A percentile compares a stretch with the other conserved stretches of the same genome.
Evolutionary conservation across 73 alveolate genomes (phyloP).

Genomic region (Tetrahymena malaccensis): DNA sequence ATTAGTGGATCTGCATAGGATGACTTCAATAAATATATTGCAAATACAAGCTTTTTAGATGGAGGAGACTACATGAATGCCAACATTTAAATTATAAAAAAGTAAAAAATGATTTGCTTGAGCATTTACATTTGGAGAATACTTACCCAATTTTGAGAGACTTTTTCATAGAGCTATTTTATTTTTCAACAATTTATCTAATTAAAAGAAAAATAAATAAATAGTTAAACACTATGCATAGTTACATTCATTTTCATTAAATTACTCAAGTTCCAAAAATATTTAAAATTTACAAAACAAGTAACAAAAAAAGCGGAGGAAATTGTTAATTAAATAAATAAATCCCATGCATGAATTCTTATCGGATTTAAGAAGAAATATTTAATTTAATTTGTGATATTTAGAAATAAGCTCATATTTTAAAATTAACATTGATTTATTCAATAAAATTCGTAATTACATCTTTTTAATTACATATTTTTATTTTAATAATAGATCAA

Average conservation of each 20-base stretch:
- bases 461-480: neutral
- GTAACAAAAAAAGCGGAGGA: neutral
- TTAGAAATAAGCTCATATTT: neutral
- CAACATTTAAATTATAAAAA: neutral
- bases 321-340: too few relatives aligned
- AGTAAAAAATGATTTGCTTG: neutral
- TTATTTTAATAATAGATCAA: neutral
- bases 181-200: neutral
- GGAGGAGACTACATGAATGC: neutral
- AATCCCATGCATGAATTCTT: neutral
- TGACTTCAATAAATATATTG: neutral
- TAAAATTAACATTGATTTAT: too few relatives aligned
- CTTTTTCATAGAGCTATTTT: too few relatives aligned
- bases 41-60: neutral
- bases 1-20: neutral
- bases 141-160: too few relatives aligned
- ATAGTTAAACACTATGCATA: neutral
- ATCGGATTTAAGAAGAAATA: neutral
- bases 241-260: neutral
- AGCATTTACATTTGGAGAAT: too few relatives aligned
- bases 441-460: neutral
- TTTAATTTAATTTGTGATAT: neutral
- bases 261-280: too few relatives aligned
- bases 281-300: neutral
- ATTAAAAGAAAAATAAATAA: neutral